A percentile compares a stretch with the other conserved stretches of the same genome.
These are phyloP conservation scores for Vachellia collinsii DNA, from an alignment of 306 rosid genomes.

Conservation along the genomic window DNA sequence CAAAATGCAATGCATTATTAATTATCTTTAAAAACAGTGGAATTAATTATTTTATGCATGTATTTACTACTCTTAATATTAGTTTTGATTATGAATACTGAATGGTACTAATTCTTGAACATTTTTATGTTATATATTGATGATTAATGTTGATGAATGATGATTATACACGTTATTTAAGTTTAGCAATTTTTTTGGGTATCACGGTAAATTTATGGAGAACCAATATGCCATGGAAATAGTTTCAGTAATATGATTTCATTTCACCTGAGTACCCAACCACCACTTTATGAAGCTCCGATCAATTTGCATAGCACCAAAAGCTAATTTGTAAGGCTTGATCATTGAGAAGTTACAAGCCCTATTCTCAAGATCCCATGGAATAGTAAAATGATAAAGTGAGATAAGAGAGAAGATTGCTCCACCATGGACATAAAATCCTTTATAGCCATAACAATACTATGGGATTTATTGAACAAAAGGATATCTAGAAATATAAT, in stretches of 20 bases:
- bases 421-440: background rate
- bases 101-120: no score
- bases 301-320: constrained; percentile 52
- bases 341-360: no score
- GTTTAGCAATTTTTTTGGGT: background rate
- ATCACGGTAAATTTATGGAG: background rate
- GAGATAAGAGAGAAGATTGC: background rate
- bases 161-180: background rate
- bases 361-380: no score
- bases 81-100: background rate
- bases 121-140: no score
- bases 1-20: no score
- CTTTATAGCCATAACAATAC: background rate
- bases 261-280: constrained; percentile 29
- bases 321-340: constrained; percentile 35
- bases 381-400: no score
- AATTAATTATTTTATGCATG: background rate
- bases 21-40: no score
- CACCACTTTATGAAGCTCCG: constrained; percentile 43
- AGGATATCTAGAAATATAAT: constrained; percentile 69
- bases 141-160: background rate
- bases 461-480: constrained; percentile 55
- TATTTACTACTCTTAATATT: no score
- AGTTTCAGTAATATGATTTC: background rate
- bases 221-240: background rate